phyloP scores from a whole-genome alignment of 2,329 filamentous ascomycete species.

The Calonectria hawksworthii region DNA sequence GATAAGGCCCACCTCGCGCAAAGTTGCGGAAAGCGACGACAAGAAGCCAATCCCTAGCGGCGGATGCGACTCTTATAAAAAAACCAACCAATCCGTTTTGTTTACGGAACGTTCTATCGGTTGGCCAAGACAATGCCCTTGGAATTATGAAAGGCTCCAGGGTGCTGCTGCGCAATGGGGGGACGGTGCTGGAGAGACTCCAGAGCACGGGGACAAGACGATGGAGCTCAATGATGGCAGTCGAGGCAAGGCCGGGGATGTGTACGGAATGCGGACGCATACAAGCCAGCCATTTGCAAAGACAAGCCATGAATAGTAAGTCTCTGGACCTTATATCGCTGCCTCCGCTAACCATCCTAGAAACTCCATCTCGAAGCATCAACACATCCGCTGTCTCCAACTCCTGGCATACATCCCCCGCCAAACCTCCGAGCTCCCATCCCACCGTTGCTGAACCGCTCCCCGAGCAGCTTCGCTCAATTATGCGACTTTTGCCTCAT shows the following conservation, averaged over 20 bases:
- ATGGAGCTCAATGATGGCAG: constrained; percentile 33
- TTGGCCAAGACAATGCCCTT: constrained; percentile 32
- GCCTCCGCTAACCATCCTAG: constrained; percentile 33
- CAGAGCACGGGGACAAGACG: constrained; percentile 6
- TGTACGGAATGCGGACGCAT: constrained; percentile 1
- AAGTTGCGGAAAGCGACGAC: constrained; percentile 6
- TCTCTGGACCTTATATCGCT: not conserved
- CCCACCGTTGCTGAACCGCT: constrained; percentile 51
- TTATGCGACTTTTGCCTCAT: constrained; percentile 68
- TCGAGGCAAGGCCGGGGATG: not conserved
- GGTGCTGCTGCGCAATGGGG: constrained; percentile 43
- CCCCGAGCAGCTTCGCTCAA: constrained; percentile 63
- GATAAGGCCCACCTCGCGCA: constrained; percentile 41
- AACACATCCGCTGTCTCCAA: constrained; percentile 32
- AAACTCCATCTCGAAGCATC: constrained; percentile 26
- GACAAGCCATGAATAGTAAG: constrained; percentile 33
- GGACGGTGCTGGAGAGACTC: constrained; percentile 31
- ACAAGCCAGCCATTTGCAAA: not conserved
- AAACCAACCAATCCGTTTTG: not conserved
- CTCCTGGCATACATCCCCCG: constrained; percentile 49
- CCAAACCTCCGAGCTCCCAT: constrained; percentile 52
- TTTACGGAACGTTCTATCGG: not conserved
- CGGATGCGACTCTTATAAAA: not conserved
- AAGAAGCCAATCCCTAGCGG: not conserved
- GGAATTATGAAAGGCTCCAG: constrained; percentile 41